Evolutionary conservation across 495 filamentous ascomycete species (phyloP).

Genomic region (Lasiosphaeris hirsuta): DNA sequence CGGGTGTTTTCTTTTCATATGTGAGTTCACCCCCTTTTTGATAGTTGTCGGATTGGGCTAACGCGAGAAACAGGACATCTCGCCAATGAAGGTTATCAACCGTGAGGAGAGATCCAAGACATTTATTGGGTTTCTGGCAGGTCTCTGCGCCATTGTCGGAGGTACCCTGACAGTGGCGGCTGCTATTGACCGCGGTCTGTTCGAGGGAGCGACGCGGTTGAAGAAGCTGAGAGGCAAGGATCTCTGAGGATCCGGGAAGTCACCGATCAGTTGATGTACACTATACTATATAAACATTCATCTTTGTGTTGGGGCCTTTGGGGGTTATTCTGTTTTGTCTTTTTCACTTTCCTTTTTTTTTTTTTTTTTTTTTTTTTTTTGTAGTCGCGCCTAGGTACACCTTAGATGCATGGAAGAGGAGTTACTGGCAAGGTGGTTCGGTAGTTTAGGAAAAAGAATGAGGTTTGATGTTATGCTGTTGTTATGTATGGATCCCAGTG

Average conservation of each 20-base stretch:
- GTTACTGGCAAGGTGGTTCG: neutral
- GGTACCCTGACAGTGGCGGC: conserved; percentile 95
- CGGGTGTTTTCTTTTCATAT: conserved; percentile 97
- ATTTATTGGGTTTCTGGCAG: conserved; percentile 86
- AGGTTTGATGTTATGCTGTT: too few species aligned
- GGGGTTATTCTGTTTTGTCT: neutral
- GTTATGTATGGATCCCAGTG: too few species aligned
- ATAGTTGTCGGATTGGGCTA: neutral
- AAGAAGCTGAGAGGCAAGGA: conserved; percentile 77
- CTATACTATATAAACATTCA: conserved; percentile 13
- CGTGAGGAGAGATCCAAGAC: conserved; percentile 83
- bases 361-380: neutral
- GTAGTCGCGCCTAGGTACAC: neutral
- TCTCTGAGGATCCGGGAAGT: conserved; percentile 25
- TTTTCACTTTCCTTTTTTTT: neutral
- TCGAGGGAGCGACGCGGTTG: conserved; percentile 77
- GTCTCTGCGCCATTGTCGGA: conserved; percentile 90
- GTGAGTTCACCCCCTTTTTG: conserved; percentile 45
- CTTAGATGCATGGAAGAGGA: conserved; percentile 11
- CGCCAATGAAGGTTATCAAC: conserved; percentile 99
- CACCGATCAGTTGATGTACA: neutral
- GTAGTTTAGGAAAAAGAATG: too few species aligned
- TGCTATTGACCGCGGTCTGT: conserved; percentile 85
- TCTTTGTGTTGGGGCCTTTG: neutral
- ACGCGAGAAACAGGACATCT: conserved; percentile 73